phyloP scores from a whole-genome alignment of 495 filamentous ascomycete genomes.

The Aspergillus sclerotiicarbonarius region DNA sequence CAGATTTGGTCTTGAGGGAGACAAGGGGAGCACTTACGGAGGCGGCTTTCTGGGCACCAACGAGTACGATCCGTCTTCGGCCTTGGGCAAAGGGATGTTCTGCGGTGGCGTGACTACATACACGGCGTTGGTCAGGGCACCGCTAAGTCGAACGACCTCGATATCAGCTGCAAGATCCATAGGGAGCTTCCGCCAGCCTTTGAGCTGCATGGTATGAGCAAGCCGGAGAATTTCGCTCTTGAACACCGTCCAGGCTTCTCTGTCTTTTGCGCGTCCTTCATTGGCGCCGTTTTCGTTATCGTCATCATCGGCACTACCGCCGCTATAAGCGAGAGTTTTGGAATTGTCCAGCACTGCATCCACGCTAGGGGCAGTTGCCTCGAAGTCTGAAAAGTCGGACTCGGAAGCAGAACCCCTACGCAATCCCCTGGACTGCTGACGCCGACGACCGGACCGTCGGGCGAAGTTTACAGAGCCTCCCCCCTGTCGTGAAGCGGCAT shows the following conservation, averaged over 20 bases:
- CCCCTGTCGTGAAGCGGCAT: slow-evolving; percentile 36
- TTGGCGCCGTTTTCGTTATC: slow-evolving; percentile 40
- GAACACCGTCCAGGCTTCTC: slow-evolving; percentile 73
- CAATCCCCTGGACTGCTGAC: slow-evolving; percentile 32
- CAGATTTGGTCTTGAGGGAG: slow-evolving; percentile 7
- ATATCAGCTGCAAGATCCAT: slow-evolving; percentile 70
- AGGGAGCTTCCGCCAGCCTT: slow-evolving; percentile 83
- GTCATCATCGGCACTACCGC: slow-evolving; percentile 53
- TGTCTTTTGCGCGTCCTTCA: slow-evolving; percentile 58
- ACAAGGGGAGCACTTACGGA: slow-evolving; percentile 42
- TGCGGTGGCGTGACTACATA: slow-evolving; percentile 87
- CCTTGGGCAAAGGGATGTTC: slow-evolving; percentile 41
- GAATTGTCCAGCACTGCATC: slow-evolving; percentile 84
- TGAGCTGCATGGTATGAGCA: slow-evolving; percentile 82
- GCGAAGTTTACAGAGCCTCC: slow-evolving; percentile 34
- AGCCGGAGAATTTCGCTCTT: slow-evolving; percentile 88
- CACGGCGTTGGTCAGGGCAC: slow-evolving; percentile 92
- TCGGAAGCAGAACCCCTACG: slow-evolving; percentile 61
- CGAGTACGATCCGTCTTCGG: slow-evolving; percentile 34
- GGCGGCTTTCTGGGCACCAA: slow-evolving; percentile 49
- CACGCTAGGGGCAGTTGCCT: slow-evolving; percentile 70
- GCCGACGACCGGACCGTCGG: slow-evolving; percentile 32
- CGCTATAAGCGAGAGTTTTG: slow-evolving; percentile 74
- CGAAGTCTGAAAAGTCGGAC: slow-evolving; percentile 73
- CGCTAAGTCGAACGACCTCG: slow-evolving; percentile 80